Base-by-base conservation (phyloP, 768 basidiomycete species). In the Boletus speciosus region DNA sequence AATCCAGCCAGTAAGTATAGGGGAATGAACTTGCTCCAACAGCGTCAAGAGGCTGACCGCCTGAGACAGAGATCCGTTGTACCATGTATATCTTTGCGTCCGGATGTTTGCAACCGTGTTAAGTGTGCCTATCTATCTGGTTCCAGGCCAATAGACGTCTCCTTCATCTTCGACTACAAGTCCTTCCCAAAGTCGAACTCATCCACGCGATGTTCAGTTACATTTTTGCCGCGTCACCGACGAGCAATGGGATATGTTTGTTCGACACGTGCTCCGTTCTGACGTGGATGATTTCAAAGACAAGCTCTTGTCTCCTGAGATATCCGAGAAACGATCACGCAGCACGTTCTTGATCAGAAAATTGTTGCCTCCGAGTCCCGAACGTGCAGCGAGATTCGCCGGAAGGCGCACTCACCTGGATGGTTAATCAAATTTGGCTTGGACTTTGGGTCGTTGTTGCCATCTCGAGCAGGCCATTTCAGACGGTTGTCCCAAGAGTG, bases 391-490 rank as follows among this genome's bases (percentile, higher is more conserved):
- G 25, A 44, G 8, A 41, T 63, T 36, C 59, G 51, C 0, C 51
- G 32, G 3, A 19, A 55, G 2, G n/a, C 27, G 1, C 44, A 57
- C 2, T 49, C 57, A 0, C 51, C 52, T 1, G 61, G 61, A n/a
- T 65, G 63, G 61, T 45, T 67, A 5, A 59, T 56, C 15, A 61
- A 36, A 49, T 63, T 7, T 65, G 66, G 66, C 62, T 58, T 4
- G 48, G 38, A 4, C 19, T 67, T 19, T 52, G 47, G 6, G 54
- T 51, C 5, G 49, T 59, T 4, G 23, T 59, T 10, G 61, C 61
- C 37, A 67, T 62, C 34, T 65, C 60, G 14, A 63, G 65, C 16
- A 67, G 59, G 8, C 57, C 54, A 11, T 66, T 67, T 47, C 54
- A 45, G 25, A 67, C 48, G 16, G 58, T 66, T 2, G 58, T 62